Conservation (phyloP, 1,284 basidiomycete species). For the Chalciporus sp. region DNA sequence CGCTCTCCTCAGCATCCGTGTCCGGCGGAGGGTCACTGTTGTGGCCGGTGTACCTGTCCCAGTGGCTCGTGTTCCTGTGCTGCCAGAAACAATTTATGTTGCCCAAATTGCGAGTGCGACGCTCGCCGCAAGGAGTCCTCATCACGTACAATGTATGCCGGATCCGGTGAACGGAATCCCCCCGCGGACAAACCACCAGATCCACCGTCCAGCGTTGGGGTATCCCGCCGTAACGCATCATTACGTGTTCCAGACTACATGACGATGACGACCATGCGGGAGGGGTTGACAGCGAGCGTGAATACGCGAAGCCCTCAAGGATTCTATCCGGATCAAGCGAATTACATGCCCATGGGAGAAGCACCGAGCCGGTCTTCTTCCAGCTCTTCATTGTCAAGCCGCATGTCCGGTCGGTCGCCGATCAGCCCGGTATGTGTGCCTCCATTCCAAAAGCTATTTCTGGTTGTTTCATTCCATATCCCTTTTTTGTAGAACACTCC, state of each 20-base stretch:
- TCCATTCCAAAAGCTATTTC: conserved; percentile 4
- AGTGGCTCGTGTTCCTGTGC: conserved; percentile 39
- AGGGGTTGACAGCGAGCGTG: conserved; percentile 28
- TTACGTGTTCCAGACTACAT: conserved; percentile 36
- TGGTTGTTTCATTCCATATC: background rate
- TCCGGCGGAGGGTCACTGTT: conserved; percentile 30
- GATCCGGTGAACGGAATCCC: conserved; percentile 23
- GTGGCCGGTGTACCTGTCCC: conserved; percentile 39
- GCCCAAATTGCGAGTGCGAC: conserved; percentile 36
- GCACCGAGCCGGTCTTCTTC: conserved; percentile 36
- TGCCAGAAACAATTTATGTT: conserved; percentile 36
- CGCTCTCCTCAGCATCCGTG: conserved; percentile 20
- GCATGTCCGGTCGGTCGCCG: conserved; percentile 34
- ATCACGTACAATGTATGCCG: conserved; percentile 10
- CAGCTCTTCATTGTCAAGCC: conserved; percentile 36
- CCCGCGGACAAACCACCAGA: conserved; percentile 22
- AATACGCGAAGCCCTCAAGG: conserved; percentile 19
- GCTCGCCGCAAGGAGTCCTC: conserved; percentile 8
- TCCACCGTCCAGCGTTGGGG: conserved; percentile 7
- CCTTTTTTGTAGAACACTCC: conserved; percentile 21
- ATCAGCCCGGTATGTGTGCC: conserved; percentile 26
- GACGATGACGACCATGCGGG: conserved; percentile 34
- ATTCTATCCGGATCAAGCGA: conserved; percentile 27
- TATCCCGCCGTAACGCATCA: conserved; percentile 17
- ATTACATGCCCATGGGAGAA: conserved; percentile 26